Evolutionary conservation across 2,329 filamentous ascomycete genomes (phyloP), one percentile per base, ranked within the genome.

Genomic region (Lachnellula willkommii): DNA sequence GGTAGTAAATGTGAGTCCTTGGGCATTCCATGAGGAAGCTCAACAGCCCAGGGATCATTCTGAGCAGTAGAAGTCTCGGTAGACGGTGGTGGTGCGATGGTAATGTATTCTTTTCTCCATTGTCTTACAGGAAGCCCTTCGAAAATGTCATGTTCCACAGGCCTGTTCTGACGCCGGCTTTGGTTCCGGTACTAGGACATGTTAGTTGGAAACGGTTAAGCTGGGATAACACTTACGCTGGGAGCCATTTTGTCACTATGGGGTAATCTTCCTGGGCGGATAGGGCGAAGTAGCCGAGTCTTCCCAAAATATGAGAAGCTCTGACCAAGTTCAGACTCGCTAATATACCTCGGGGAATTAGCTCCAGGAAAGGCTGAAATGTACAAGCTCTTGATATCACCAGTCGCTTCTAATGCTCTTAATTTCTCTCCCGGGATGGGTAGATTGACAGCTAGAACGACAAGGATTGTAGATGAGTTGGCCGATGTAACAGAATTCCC

Each of bases 1-100:
- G 89, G 82, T 9, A 96, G 77, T 35, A 95, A 78, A 56, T 88
- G 81, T 32, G 84, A 89, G 69, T 96, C 93, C 65, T 89, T 88
- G 40, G 93, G 93, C 89, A 96, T 93, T 46, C 82, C 83, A 60
- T 82, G 78, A 3, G 89, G 85, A 17, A 90, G 79, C 68, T 96
- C 92, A 48, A 78, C 68, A n/a, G 84, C 85, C 82, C 88, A 93
- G 52, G 82, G 77, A 69, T 88, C 82, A 66, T 84, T 83, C 63
- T 79, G 79, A 59, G 84, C 68, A 35, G 75, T 77, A 35, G 74
- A 77, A 28, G 79, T 83, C 64, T 92, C 87, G 60, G 83, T 77
- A 39, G 82, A 79, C 9, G 80, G 75, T 12, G 82, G 82, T 52
- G 89, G 85, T 62, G 83, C 84, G 67, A 93, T 75, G 43, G 75